Evolutionary conservation across 2,329 filamentous ascomycete species (phyloP), one percentile per base, ranked within the genome.

Genomic region (Ilyonectria mors-panacis): DNA sequence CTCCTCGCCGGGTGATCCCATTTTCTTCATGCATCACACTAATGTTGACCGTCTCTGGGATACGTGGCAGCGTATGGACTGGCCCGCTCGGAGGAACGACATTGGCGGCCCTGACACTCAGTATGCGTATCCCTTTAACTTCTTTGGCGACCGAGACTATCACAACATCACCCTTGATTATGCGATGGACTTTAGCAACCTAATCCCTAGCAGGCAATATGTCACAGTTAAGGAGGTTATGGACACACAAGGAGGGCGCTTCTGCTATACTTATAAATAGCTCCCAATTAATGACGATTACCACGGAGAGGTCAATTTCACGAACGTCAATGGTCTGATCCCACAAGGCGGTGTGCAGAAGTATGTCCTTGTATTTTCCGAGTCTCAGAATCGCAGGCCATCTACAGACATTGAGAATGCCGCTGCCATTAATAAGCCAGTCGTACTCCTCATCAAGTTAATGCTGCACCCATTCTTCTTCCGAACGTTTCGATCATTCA

Each of bases 121-220:
- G 66, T 79, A 66, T 48, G 78, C 76, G 3, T 80, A 78, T 47
- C 77, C 78, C 2, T 80, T 75, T 61, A 69, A 79, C 64, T 80
- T 74, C 68, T 78, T 77, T 45, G 76, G 78, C 28, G 71, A 76
- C 9, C 66, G 73, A 10, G 66, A 75, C 4, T 80, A 81, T 59
- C 70, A 72, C 53, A 80, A 81, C 63, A 67, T 81, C 62, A 81
- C 78, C 3, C 68, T 81, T 23, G 70, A 78, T 42, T 68, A 68
- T 21, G 9, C 23, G 15, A 68, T 68, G 66, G 47, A 66, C 48
- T 68, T 68, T 55, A 45, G 57, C 39, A 66, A 58, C 26, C 44
- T 68, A 42, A 39, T 68, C 15, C 63, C 66, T 12, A 28, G 26
- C 19, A 37, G 21, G 6, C 30, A 66, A 21, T 42, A 57, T 28